These are phyloP conservation scores for Dictyostelium firmibasis DNA, from an alignment of 78 protist species.

Conservation along the genomic window DNA sequence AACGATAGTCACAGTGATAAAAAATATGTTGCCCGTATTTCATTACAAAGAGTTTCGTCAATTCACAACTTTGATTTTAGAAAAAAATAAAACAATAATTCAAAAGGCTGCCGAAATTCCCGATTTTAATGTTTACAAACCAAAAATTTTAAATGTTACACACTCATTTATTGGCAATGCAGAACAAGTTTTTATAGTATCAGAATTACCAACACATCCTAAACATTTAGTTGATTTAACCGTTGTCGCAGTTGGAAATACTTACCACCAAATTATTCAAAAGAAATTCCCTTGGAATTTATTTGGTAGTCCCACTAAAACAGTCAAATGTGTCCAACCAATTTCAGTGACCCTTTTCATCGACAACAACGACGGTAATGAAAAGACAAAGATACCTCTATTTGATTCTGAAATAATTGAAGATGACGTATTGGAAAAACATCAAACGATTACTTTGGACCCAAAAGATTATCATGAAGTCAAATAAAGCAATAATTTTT, in stretches of 20 bases:
- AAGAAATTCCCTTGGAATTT: not conserved
- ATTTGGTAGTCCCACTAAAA: not conserved
- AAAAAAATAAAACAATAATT: not conserved
- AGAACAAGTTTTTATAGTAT: not conserved
- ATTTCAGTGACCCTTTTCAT: not conserved
- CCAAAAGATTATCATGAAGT: slow-evolving; percentile 6
- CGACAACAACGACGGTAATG: not conserved
- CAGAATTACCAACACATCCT: not conserved
- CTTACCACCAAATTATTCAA: not conserved
- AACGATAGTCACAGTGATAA: not conserved
- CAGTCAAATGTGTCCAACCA: not conserved
- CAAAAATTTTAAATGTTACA: not conserved
- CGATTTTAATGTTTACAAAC: not conserved
- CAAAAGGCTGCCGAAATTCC: not conserved
- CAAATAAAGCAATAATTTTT: not conserved
- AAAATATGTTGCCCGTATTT: no score
- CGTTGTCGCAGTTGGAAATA: not conserved
- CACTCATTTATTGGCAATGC: not conserved
- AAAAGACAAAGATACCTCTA: not conserved
- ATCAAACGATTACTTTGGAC: not conserved
- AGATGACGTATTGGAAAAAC: not conserved
- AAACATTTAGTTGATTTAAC: not conserved
- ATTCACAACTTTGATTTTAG: not conserved
- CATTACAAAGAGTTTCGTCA: not conserved
- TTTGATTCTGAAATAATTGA: not conserved